These are phyloP conservation scores for Coemansia umbellata DNA, from an alignment of 192 early-diverging fungal genomes.

Conservation along the genomic window DNA sequence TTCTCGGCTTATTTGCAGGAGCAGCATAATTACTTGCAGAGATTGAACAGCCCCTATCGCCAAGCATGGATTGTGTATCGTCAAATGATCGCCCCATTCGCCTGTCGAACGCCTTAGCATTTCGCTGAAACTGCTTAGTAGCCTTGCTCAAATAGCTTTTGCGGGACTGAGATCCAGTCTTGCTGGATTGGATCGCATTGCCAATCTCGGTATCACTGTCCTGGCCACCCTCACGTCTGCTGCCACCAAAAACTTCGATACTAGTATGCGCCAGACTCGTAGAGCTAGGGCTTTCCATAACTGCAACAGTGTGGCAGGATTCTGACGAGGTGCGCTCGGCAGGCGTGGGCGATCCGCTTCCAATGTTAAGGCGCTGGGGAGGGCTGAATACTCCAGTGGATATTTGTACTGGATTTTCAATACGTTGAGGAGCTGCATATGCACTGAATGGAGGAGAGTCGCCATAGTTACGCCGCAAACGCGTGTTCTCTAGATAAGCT, in stretches of 20 bases:
- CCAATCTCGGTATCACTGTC: neutral
- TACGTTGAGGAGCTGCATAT: neutral
- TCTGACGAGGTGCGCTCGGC: slow-evolving; percentile 33
- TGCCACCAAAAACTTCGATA: neutral
- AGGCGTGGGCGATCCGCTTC: slow-evolving; percentile 27
- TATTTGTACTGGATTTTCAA: neutral
- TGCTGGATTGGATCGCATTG: neutral
- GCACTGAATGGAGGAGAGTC: neutral
- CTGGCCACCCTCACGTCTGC: neutral
- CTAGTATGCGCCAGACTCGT: neutral
- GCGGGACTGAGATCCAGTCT: slow-evolving; percentile 6
- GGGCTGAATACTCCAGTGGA: neutral
- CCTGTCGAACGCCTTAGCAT: slow-evolving; percentile 32
- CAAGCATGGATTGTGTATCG: neutral
- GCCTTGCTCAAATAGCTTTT: slow-evolving; percentile 37
- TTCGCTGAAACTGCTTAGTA: slow-evolving; percentile 41
- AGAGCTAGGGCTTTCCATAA: slow-evolving; percentile 28
- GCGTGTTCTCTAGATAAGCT: no score
- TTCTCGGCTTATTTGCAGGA: neutral
- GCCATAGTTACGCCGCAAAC: neutral
- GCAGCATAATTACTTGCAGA: neutral
- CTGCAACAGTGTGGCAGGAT: slow-evolving; percentile 40
- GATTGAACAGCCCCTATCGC: neutral
- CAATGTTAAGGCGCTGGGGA: slow-evolving; percentile 12
- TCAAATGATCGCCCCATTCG: slow-evolving; percentile 26